A percentile compares a stretch with the other conserved stretches of the same genome.
Evolutionary conservation across 2,329 filamentous ascomycete genomes (phyloP).

Genomic region (Aspergillus floridensis): DNA sequence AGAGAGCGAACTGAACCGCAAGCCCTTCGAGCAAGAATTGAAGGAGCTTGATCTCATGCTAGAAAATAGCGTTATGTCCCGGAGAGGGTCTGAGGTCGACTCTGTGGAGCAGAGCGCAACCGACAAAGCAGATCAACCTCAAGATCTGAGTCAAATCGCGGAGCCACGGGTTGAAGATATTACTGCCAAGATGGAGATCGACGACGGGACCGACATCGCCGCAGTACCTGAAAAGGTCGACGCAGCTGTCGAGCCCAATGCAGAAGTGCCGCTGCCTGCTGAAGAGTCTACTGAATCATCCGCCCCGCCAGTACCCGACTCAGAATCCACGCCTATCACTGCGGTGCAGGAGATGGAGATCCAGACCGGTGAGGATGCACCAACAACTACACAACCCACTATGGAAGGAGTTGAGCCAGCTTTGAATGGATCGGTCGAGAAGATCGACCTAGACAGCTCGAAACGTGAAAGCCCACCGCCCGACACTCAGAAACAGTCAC

Average conservation of each 20-base stretch:
- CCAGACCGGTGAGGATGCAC: slow-evolving; percentile 14
- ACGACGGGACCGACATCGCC: slow-evolving; percentile 22
- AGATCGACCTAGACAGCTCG: slow-evolving; percentile 20
- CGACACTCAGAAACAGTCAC: slow-evolving; percentile 26
- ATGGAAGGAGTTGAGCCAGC: slow-evolving; percentile 20
- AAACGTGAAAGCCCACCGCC: slow-evolving; percentile 49
- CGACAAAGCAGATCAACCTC: slow-evolving; percentile 45
- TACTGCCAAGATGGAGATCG: slow-evolving; percentile 23
- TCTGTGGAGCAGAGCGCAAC: slow-evolving; percentile 43
- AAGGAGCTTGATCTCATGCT: slow-evolving; percentile 72
- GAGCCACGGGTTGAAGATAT: slow-evolving; percentile 30
- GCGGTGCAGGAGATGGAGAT: slow-evolving; percentile 14
- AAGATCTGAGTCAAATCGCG: slow-evolving; percentile 34
- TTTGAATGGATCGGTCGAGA: slow-evolving; percentile 31
- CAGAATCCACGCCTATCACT: slow-evolving; percentile 7
- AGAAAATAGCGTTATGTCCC: slow-evolving; percentile 60
- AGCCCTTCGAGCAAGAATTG: slow-evolving; percentile 66
- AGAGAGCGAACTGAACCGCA: slow-evolving; percentile 76
- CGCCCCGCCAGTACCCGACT: not conserved
- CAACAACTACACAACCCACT: slow-evolving; percentile 38
- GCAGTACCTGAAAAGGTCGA: slow-evolving; percentile 10
- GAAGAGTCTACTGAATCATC: slow-evolving; percentile 8
- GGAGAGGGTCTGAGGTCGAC: slow-evolving; percentile 50
- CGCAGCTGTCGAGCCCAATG: slow-evolving; percentile 14
- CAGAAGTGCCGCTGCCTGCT: slow-evolving; percentile 9